Evolutionary conservation across 768 basidiomycete species (phyloP).

Genomic region (Suillus brevipes): DNA sequence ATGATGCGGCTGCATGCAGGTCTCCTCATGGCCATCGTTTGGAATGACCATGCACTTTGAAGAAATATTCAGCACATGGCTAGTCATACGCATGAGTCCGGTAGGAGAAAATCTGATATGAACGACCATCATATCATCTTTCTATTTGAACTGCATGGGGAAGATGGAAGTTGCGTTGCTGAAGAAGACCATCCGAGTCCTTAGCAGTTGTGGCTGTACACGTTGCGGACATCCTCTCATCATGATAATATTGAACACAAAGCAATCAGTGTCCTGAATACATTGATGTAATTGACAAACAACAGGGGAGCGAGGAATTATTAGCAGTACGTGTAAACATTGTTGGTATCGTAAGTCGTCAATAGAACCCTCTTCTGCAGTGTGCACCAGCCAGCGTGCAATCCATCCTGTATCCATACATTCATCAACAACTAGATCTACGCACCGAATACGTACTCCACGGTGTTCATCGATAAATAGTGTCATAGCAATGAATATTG

Average conservation of each 20-base stretch:
- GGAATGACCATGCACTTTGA: background rate
- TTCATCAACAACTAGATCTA: constrained; percentile 7
- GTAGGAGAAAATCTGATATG: background rate
- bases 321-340: constrained; percentile 21
- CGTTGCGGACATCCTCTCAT: background rate
- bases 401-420: background rate
- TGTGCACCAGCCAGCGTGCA: constrained; percentile 14
- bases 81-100: background rate
- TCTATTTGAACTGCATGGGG: background rate
- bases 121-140: background rate
- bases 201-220: background rate
- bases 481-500: background rate
- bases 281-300: background rate
- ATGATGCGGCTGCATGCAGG: background rate
- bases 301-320: constrained; percentile 10
- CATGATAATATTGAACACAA: background rate
- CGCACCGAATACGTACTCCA: background rate
- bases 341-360: constrained; percentile 14
- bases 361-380: background rate
- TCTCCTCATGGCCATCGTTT: background rate
- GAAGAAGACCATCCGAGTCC: background rate
- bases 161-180: background rate
- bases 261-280: background rate
- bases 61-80: background rate
- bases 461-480: background rate